Evolutionary conservation across 495 filamentous ascomycete genomes (phyloP).

Genomic region (Podospora tetraspora): DNA sequence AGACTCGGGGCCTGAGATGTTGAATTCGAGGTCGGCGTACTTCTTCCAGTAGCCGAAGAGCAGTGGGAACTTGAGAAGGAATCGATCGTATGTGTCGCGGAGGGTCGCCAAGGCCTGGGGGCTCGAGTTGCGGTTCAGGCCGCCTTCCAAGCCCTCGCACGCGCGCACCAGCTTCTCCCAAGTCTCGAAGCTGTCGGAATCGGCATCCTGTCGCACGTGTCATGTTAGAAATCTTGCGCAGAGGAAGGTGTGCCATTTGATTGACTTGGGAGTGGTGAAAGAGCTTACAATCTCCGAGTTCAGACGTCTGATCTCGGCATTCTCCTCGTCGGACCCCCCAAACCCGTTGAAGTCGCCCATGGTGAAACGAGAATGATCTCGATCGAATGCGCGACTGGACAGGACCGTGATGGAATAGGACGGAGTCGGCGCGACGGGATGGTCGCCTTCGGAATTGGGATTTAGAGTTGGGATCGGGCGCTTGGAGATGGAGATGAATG

Average conservation of each 20-base stretch:
- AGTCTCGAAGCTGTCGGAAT: conserved; percentile 86
- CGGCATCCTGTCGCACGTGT: conserved; percentile 48
- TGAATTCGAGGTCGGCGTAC: conserved; percentile 92
- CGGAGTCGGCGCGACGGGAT: not conserved
- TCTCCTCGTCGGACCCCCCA: conserved; percentile 78
- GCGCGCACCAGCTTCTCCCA: conserved; percentile 91
- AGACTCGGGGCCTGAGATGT: conserved; percentile 91
- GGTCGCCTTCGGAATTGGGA: not conserved
- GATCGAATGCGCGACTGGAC: not conserved
- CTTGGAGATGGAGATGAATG: not conserved
- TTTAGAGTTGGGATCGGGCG: not conserved
- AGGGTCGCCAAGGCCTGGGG: conserved; percentile 85
- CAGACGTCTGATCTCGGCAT: conserved; percentile 74
- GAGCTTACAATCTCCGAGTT: conserved; percentile 67
- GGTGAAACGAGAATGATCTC: conserved; percentile 2
- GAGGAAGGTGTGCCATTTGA: not conserved
- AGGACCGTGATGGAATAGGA: not conserved
- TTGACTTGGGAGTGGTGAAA: no score
- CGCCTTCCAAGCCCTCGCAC: conserved; percentile 81
- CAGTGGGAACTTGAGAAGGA: conserved; percentile 91
- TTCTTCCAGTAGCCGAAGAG: conserved; percentile 98
- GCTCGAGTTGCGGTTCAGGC: conserved; percentile 92
- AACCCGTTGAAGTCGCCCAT: conserved; percentile 54
- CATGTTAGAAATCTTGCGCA: conserved; percentile 6
- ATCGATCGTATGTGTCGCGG: conserved; percentile 80